A percentile compares a stretch with the other conserved stretches of the same genome.
phyloP scores from a whole-genome alignment of 2,329 filamentous ascomycete genomes.

The Hypoxylon sp. region DNA sequence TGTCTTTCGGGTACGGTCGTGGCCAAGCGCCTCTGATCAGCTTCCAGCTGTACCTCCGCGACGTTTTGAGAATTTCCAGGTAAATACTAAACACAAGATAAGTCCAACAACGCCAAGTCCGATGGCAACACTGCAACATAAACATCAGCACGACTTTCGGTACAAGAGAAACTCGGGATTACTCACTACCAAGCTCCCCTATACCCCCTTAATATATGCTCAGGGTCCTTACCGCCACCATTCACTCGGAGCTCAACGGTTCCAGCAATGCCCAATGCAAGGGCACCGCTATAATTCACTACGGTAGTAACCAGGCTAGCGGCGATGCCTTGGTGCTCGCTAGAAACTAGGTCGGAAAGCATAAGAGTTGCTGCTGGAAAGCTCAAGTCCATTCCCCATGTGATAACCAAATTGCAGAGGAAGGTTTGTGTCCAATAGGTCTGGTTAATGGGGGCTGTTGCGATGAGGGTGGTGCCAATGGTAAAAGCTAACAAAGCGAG shows the following conservation, averaged over 20 bases:
- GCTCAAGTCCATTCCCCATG: slow-evolving; percentile 69
- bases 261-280: slow-evolving; percentile 69
- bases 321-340: slow-evolving; percentile 56
- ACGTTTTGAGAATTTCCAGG: slow-evolving; percentile 47
- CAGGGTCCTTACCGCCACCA: slow-evolving; percentile 34
- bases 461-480: slow-evolving; percentile 52
- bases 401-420: slow-evolving; percentile 63
- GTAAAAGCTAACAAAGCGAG: slow-evolving; percentile 54
- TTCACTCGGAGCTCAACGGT: slow-evolving; percentile 55
- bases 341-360: slow-evolving; percentile 60
- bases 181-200: slow-evolving; percentile 51
- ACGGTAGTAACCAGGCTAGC: slow-evolving; percentile 67
- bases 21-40: background rate
- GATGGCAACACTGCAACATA: slow-evolving; percentile 44
- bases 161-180: background rate
- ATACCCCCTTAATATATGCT: slow-evolving; percentile 49
- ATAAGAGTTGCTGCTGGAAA: slow-evolving; percentile 69
- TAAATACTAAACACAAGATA: slow-evolving; percentile 47
- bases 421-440: slow-evolving; percentile 70
- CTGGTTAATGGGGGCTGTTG: slow-evolving; percentile 61
- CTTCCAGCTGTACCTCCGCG: slow-evolving; percentile 20
- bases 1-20: background rate
- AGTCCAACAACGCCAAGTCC: slow-evolving; percentile 49
- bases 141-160: slow-evolving; percentile 20
- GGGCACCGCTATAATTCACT: slow-evolving; percentile 70